Evolutionary conservation across 208 protist genomes (phyloP).

Genomic region (Acanthamoeba sp.): DNA sequence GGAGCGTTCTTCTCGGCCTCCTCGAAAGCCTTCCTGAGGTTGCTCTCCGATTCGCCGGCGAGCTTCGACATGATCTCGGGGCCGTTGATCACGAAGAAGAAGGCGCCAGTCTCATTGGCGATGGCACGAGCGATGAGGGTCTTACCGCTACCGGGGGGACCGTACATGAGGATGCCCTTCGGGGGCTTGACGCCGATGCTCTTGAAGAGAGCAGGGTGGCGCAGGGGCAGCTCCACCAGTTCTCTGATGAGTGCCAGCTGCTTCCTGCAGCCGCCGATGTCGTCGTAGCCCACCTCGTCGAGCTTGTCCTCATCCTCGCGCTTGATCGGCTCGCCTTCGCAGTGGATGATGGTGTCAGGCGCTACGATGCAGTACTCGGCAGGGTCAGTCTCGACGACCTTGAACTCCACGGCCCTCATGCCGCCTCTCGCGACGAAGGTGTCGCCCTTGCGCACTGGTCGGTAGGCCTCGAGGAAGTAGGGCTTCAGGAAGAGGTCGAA

Average conservation of each 20-base stretch:
- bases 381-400: slow-evolving; percentile 99
- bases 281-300: slow-evolving; percentile 98
- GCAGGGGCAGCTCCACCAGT: slow-evolving; percentile 99
- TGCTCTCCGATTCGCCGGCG: slow-evolving; percentile 99
- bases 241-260: slow-evolving; percentile 99
- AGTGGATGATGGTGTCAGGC: slow-evolving; percentile 99
- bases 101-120: slow-evolving; percentile 99
- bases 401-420: slow-evolving; percentile 99
- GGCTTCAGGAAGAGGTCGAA: slow-evolving; percentile 99
- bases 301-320: slow-evolving; percentile 99
- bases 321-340: slow-evolving; percentile 99
- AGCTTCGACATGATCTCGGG: slow-evolving; percentile 99
- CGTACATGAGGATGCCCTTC: slow-evolving; percentile 97
- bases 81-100: slow-evolving; percentile 99
- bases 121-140: slow-evolving; percentile 99
- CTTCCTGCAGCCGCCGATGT: slow-evolving; percentile 99
- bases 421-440: slow-evolving; percentile 97
- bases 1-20: slow-evolving; percentile 99
- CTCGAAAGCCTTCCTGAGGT: slow-evolving; percentile 99
- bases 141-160: slow-evolving; percentile 99
- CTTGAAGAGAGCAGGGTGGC: slow-evolving; percentile 99
- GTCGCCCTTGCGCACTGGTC: slow-evolving; percentile 99
- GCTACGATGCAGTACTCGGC: slow-evolving; percentile 98
- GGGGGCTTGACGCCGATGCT: slow-evolving; percentile 98
- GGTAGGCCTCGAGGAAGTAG: slow-evolving; percentile 99